phyloP scores from a whole-genome alignment of 345 rosid genomes.

The Eucalyptus polyanthemos region DNA sequence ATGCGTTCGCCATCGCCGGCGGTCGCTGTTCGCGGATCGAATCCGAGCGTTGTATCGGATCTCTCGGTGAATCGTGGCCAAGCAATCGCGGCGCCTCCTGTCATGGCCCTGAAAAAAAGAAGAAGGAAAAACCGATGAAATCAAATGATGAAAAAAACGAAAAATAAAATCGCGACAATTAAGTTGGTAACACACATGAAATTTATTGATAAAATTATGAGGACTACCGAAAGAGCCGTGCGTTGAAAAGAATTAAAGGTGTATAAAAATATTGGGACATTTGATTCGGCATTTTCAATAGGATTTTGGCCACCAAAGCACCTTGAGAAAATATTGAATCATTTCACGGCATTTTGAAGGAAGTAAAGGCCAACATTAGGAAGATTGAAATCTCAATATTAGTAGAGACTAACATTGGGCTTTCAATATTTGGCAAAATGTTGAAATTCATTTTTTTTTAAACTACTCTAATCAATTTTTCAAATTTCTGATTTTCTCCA shows the following conservation, averaged over 20 bases:
- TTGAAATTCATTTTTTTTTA: too few species aligned
- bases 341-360: fast-evolving
- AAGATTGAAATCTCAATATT: too few species aligned
- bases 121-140: background rate
- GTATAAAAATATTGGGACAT: background rate
- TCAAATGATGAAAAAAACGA: background rate
- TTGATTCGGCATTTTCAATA: too few species aligned
- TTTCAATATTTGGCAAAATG: too few species aligned
- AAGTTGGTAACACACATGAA: background rate
- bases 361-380: too few species aligned
- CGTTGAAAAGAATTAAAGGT: background rate
- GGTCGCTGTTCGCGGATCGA: background rate
- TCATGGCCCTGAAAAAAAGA: background rate
- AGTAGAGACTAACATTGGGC: too few species aligned
- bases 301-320: fast-evolving
- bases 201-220: background rate
- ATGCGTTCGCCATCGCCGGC: background rate
- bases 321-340: fast-evolving
- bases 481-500: too few species aligned
- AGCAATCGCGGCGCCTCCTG: background rate
- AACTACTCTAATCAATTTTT: too few species aligned
- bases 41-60: background rate
- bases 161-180: background rate
- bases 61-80: background rate
- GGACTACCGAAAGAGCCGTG: background rate